These are phyloP conservation scores for Lasiodiplodia sp. DNA, from an alignment of 2,329 filamentous ascomycete species.

Conservation along the genomic window DNA sequence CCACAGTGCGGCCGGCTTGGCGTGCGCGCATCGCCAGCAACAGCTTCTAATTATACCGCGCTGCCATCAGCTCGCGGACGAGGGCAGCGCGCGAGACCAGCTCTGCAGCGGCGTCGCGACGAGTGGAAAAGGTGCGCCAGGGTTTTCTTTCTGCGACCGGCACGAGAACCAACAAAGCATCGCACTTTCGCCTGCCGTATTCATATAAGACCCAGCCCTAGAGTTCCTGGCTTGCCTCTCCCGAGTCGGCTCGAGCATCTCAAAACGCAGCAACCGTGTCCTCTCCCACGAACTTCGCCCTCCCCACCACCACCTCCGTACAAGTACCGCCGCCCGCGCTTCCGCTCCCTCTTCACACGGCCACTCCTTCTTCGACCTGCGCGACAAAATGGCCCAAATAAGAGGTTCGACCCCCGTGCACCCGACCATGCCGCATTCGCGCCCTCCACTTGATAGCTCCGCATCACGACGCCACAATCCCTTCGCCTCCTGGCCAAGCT, in stretches of 20 bases:
- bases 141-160: conserved; percentile 5
- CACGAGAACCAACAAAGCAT: conserved; percentile 15
- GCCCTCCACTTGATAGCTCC: conserved; percentile 13
- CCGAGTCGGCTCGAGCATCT: conserved; percentile 22
- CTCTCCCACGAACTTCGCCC: conserved; percentile 6
- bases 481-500: background rate
- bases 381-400: conserved; percentile 26
- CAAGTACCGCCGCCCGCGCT: conserved; percentile 15
- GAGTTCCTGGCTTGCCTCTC: conserved; percentile 21
- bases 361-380: conserved; percentile 31
- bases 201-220: conserved; percentile 16
- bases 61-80: conserved; percentile 12
- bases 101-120: background rate
- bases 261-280: conserved; percentile 21
- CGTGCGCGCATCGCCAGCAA: conserved; percentile 20
- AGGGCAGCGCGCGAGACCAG: background rate
- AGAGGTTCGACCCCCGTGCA: conserved; percentile 5
- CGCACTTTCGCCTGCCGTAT: conserved; percentile 14
- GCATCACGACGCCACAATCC: conserved; percentile 33
- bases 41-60: conserved; percentile 27
- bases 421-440: conserved; percentile 20
- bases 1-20: conserved; percentile 10
- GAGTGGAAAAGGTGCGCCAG: background rate
- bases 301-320: conserved; percentile 19
- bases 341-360: conserved; percentile 10